phyloP scores from a whole-genome alignment of 2,329 filamentous ascomycete genomes.

The Aspergillus chevalieri region DNA sequence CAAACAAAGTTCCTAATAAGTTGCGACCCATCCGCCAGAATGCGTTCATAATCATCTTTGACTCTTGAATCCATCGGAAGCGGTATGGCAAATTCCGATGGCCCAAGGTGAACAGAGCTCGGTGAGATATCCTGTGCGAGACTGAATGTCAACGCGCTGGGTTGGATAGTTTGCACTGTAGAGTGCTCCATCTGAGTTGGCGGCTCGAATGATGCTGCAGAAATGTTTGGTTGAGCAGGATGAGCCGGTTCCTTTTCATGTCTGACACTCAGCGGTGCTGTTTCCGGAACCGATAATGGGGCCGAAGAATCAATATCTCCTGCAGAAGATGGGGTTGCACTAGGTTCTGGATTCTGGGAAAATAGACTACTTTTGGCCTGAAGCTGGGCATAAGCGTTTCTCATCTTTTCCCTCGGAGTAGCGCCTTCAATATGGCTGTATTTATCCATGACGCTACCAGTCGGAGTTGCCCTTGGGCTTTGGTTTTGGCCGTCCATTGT shows the following conservation, averaged over 20 bases:
- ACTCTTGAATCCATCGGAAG: conserved; percentile 40
- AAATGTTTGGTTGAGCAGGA: conserved; percentile 16
- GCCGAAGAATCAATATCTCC: conserved; percentile 34
- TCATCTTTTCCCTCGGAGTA: conserved; percentile 27
- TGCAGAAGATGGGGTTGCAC: conserved; percentile 37
- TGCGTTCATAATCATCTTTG: conserved; percentile 37
- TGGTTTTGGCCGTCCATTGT: conserved; percentile 17
- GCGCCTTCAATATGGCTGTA: conserved; percentile 23
- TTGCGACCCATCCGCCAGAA: conserved; percentile 23
- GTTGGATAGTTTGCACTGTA: conserved; percentile 31
- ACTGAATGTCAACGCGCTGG: conserved; percentile 28
- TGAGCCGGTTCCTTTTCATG: conserved; percentile 23
- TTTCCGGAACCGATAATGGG: conserved; percentile 22
- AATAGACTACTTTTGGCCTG: conserved; percentile 15
- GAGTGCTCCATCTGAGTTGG: conserved; percentile 20
- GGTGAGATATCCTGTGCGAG: conserved; percentile 20
- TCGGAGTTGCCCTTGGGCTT: conserved; percentile 10
- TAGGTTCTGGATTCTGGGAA: conserved; percentile 18
- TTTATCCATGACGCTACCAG: conserved; percentile 19
- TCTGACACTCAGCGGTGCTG: conserved; percentile 31
- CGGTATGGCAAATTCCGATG: conserved; percentile 35
- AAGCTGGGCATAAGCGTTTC: conserved; percentile 23
- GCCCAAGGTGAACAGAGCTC: conserved; percentile 31
- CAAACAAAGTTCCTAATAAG: conserved; percentile 25
- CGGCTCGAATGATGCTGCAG: conserved; percentile 18